Conservation (phyloP, 2,329 filamentous ascomycete genomes). For the Colletotrichum melonis region DNA sequence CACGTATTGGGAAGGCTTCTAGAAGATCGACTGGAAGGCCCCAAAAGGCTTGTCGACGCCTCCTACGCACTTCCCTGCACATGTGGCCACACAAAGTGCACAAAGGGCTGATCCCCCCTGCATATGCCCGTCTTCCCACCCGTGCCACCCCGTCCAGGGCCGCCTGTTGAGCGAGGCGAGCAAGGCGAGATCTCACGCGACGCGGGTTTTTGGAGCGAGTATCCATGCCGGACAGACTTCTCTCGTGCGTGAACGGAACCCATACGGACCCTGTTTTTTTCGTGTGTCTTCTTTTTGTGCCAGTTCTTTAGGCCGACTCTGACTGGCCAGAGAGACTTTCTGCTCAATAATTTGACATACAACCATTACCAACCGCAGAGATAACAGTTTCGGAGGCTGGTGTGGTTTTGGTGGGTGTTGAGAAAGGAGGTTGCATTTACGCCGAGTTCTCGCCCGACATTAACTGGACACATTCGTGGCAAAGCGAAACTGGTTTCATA, state of each 20-base stretch:
- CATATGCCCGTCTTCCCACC: neutral
- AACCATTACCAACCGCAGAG: slow-evolving; percentile 21
- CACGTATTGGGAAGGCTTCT: slow-evolving; percentile 31
- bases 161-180: slow-evolving; percentile 23
- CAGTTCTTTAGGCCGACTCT: neutral
- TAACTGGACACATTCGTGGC: neutral
- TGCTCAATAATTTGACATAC: slow-evolving; percentile 17
- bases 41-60: slow-evolving; percentile 27
- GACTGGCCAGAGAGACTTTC: slow-evolving; percentile 6
- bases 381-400: slow-evolving; percentile 4
- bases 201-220: neutral
- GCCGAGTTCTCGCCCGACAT: slow-evolving; percentile 19
- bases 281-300: neutral
- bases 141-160: neutral
- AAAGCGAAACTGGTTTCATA: slow-evolving; percentile 8
- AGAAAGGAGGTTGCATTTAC: neutral
- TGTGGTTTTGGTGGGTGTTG: neutral
- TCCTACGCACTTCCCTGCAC: slow-evolving; percentile 17
- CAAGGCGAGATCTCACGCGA: slow-evolving; percentile 20
- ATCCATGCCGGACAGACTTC: slow-evolving; percentile 5
- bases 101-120: slow-evolving; percentile 1
- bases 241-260: neutral
- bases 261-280: neutral
- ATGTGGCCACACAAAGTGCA: neutral
- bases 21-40: slow-evolving; percentile 25